Evolutionary conservation across 2,329 filamentous ascomycete genomes (phyloP), one percentile per base, ranked within the genome.

Genomic region (Penicillium sp.): DNA sequence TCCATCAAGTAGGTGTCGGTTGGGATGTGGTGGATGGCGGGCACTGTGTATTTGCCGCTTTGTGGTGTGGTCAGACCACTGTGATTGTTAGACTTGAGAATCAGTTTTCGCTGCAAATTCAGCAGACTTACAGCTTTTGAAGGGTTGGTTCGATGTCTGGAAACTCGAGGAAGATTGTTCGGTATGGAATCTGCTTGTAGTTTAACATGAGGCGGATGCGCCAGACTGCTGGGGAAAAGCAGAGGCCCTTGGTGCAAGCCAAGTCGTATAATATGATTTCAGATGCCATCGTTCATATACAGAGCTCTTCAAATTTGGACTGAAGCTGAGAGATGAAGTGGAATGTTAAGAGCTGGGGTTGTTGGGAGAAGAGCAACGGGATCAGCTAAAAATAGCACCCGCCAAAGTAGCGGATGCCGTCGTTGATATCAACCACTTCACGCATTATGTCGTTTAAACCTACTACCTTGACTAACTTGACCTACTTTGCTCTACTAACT

Each of bases 141-240:
- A 77, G 58, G 2, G 72, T 75, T 3, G 71, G 68, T 55, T 75
- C 72, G 56, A 78, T 77, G 44, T 78, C 75, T 1, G 70, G 72
- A 50, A 77, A 76, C 51, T 77, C 74, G 27, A 78, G 67, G 48
- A 76, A 78, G 50, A 75, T 45, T 7, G 74, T 77, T 39, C 46
- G 66, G 59, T 77, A 77, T 16, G 74, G 66, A 27, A 78, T 70
- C 1, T 65, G 45, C 61, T 77, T 77, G 48, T 76, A 77, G 57
- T 77, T 77, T 16, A 78, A 73, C 66, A 77, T 70, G 18, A 78
- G 62, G 50, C 76, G 74, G 57, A 75, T 75, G 46, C 73, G 71
- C 74, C 74, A 77, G 52, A 75, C 73, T 36, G 60, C 60, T 4
- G 75, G 75, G 39, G 75, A 77, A 64, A 77, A 76, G 62, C 75